A percentile compares a stretch with the other conserved stretches of the same genome.
Evolutionary conservation across 202 grass and related monocot species (phyloP).

Genomic region (Hordeum pubiflorum): DNA sequence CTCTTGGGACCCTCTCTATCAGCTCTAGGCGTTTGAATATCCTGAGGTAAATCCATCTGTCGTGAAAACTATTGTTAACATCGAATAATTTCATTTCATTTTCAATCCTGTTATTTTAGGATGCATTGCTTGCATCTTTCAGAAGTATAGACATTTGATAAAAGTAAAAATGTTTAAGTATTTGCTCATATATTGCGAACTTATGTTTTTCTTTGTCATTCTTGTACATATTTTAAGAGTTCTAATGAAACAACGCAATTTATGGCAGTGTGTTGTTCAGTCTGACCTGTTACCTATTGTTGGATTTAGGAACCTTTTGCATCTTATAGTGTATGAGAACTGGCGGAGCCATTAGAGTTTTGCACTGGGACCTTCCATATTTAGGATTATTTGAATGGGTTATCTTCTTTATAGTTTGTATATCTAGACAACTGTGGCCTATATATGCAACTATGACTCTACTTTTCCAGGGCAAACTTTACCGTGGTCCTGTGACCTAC

Average conservation of each 20-base stretch:
- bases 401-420: background rate
- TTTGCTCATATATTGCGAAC: background rate
- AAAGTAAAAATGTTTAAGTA: background rate
- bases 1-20: slow-evolving; percentile 86
- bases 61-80: slow-evolving; percentile 3
- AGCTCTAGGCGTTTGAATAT: slow-evolving; percentile 93
- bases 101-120: background rate
- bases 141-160: background rate
- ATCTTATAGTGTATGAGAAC: slow-evolving; percentile 18
- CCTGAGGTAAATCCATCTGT: slow-evolving; percentile 54
- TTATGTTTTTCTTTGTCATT: background rate
- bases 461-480: background rate
- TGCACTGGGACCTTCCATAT: background rate
- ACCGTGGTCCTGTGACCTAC: background rate
- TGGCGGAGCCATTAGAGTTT: background rate
- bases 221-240: background rate
- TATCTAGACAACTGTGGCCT: background rate
- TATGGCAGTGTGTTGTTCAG: background rate
- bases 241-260: background rate
- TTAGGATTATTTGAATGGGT: background rate
- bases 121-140: background rate
- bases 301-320: background rate
- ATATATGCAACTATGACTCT: background rate
- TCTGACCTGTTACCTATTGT: background rate
- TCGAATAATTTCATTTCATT: background rate